Base-by-base conservation (phyloP, 768 basidiomycete species). In the Strobilomyces confusus region DNA sequence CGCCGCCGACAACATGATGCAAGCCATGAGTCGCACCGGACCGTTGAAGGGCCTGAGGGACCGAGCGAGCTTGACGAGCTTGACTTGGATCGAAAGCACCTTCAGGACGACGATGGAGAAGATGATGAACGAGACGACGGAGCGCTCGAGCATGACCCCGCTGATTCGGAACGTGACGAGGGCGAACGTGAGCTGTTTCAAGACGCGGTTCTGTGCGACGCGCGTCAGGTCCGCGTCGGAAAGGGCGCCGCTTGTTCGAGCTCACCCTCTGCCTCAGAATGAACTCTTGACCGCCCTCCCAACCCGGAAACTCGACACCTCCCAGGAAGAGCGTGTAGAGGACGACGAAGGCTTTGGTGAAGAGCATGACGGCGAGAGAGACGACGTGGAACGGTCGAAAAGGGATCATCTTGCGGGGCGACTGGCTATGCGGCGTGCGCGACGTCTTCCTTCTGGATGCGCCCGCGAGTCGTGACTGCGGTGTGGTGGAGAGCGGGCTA, bases 71-170 rank as follows among this genome's bases (percentile, higher is more conserved):
- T 62, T 68, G 56, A 68, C 57, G 29, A 67, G 66, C 34, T 64
- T 68, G 54, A 68, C 57, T 7, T 68, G 66, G 48, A 67, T 51
- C 46, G 62, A 54, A 19, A 69, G 53, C 38, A 69, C 12, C 52
- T 69, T 69, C 62, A 67, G 51, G 56, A 60, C 56, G 55, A 67
- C 55, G 62, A 67, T 64, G 46, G 67, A 50, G 33, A 69, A 66
- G 56, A 67, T 62, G 58, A 67, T 54, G 47, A 66, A 64, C 34
- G 62, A 57, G 40, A 66, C 50, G 34, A 68, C 56, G 48, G 66
- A 68, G 49, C 62, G 67, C 52, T 60, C 69, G 49, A 67, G 48
- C 58, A 68, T 63, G 45, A 63, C 58, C 49, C 53, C 54, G 52
- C 67, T 53, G 42, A 64, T n/a, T n/a, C 60, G 67, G 33, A 69